Percentiles rank a stretch among this genome's conserved stretches.
Conservation (phyloP, 257 asterid species). For the Ocimum tenuiflorum region DNA sequence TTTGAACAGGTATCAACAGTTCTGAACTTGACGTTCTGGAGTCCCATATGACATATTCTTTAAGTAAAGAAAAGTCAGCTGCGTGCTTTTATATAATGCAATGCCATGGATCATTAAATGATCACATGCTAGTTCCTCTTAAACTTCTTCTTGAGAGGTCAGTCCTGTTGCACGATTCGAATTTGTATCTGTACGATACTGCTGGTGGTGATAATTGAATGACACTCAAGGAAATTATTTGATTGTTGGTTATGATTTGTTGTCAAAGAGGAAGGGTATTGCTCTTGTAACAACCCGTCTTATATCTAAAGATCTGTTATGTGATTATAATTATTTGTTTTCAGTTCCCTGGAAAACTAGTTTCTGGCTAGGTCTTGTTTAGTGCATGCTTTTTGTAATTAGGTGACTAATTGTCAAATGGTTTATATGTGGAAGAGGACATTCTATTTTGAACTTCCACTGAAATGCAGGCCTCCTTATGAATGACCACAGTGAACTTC, state of each 20-base stretch:
- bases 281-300: background rate
- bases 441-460: background rate
- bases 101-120: constrained; percentile 24
- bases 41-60: constrained; percentile 43
- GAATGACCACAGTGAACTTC: background rate
- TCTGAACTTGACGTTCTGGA: constrained; percentile 50
- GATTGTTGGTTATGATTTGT: background rate
- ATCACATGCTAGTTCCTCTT: constrained; percentile 32
- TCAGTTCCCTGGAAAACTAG: background rate
- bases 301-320: background rate
- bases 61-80: constrained; percentile 44
- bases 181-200: background rate
- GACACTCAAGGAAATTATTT: background rate
- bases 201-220: background rate
- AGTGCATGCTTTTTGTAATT: background rate
- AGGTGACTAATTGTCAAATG: background rate
- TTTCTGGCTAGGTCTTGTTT: background rate
- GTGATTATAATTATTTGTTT: background rate
- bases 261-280: background rate
- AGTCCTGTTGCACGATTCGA: constrained; percentile 11
- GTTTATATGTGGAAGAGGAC: background rate
- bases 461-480: background rate
- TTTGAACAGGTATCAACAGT: constrained; percentile 43
- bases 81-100: constrained; percentile 51
- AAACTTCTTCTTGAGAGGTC: constrained; percentile 45